These are phyloP conservation scores for Avena sativa DNA, from an alignment of 176 grass and related monocot species.

Conservation along the genomic window DNA sequence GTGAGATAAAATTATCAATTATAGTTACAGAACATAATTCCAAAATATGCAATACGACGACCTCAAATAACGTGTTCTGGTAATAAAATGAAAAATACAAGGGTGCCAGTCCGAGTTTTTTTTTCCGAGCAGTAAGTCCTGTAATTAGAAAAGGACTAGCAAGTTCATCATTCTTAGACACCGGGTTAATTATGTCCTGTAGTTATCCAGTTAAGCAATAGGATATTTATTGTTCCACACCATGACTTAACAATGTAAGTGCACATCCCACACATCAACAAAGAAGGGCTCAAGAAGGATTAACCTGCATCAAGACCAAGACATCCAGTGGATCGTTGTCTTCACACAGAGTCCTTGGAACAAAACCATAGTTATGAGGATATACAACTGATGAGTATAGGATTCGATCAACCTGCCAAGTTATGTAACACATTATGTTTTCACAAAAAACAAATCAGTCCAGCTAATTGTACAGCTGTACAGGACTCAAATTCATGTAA, in stretches of 20 bases:
- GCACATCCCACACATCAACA: not conserved
- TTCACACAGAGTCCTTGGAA: slow-evolving; percentile 76
- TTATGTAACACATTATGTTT: slow-evolving; percentile 15
- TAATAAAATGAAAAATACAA: not conserved
- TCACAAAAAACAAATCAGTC: not conserved
- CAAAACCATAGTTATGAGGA: slow-evolving; percentile 80
- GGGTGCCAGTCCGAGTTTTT: not conserved
- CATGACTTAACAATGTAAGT: not conserved
- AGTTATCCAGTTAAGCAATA: not conserved
- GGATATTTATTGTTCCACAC: not conserved
- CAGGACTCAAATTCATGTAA: not conserved
- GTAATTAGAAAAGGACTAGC: not conserved
- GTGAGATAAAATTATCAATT: not conserved
- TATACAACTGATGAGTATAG: slow-evolving; percentile 79
- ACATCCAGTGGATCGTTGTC: slow-evolving; percentile 84
- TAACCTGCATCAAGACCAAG: slow-evolving; percentile 80
- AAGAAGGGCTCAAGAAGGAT: not conserved
- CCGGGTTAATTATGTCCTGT: not conserved
- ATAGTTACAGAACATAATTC: slow-evolving; percentile 7
- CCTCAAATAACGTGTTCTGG: not conserved
- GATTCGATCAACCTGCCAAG: slow-evolving; percentile 64
- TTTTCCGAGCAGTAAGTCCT: not conserved
- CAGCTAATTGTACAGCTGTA: not conserved
- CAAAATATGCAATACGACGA: not conserved
- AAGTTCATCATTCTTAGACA: not conserved